A percentile compares a stretch with the other conserved stretches of the same genome.
phyloP scores from a whole-genome alignment of 305 asterid species.

The Solanum hybrid region DNA sequence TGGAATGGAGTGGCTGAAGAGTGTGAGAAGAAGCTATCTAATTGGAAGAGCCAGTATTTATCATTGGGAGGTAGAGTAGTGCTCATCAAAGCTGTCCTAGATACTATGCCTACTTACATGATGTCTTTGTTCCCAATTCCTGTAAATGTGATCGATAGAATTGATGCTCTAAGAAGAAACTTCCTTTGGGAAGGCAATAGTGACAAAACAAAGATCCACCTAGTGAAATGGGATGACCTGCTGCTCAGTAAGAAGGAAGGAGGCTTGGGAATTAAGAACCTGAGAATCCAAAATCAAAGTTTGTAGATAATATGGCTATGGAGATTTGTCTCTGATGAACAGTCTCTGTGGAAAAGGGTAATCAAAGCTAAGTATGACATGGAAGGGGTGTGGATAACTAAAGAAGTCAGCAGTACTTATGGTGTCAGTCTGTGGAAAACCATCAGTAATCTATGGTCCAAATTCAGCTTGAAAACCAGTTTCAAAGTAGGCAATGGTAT shows the following conservation, averaged over 20 bases:
- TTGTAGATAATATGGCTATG: not conserved
- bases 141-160: not conserved
- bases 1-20: not conserved
- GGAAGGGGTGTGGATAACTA: not conserved
- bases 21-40: not conserved
- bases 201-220: not conserved
- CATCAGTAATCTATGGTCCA: not conserved
- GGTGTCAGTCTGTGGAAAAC: not conserved
- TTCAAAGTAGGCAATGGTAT: not conserved
- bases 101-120: not conserved
- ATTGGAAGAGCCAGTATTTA: not conserved
- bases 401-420: not conserved
- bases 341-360: not conserved
- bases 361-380: not conserved
- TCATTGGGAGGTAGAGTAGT: not conserved
- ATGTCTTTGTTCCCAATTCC: not conserved
- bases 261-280: not conserved
- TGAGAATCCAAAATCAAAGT: not conserved
- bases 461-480: not conserved
- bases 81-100: not conserved
- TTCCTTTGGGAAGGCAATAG: not conserved
- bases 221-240: not conserved
- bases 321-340: not conserved
- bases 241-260: not conserved
- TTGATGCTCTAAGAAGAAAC: not conserved